Conservation (phyloP, 208 protist species). For the Herpetomonas tarakana region DNA sequence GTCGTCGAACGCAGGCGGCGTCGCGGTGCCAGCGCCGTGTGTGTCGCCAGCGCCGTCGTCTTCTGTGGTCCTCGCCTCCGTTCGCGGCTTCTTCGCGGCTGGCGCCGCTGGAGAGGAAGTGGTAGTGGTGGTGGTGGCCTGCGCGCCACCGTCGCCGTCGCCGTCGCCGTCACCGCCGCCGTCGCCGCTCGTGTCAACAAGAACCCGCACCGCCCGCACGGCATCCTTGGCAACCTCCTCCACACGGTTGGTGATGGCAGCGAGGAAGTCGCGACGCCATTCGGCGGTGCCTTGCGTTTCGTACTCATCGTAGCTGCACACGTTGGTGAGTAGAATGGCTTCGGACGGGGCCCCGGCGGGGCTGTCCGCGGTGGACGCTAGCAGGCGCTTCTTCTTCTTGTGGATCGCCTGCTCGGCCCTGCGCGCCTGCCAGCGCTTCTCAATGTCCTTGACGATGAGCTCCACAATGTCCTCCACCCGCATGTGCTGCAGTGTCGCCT, state of each 20-base stretch:
- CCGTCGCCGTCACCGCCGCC: background rate
- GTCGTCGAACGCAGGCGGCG: constrained; percentile 44
- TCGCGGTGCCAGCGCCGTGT: background rate
- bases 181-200: constrained; percentile 40
- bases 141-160: no score
- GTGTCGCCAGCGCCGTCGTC: constrained; percentile 5
- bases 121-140: no score
- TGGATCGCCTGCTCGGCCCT: constrained; percentile 44
- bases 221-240: constrained; percentile 34
- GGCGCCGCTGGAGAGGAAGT: no score
- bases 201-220: constrained; percentile 20
- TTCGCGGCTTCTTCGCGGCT: background rate
- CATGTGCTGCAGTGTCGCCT: constrained; percentile 54
- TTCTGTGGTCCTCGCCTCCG: constrained; percentile 3
- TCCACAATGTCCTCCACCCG: constrained; percentile 47
- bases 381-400: constrained; percentile 66
- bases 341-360: constrained; percentile 46
- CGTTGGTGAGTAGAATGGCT: constrained; percentile 64
- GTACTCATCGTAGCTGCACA: constrained; percentile 30
- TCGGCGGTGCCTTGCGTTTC: constrained; percentile 4
- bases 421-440: constrained; percentile 50
- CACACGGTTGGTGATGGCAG: constrained; percentile 33
- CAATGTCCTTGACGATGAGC: constrained; percentile 61
- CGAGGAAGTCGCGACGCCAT: constrained; percentile 22
- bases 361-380: constrained; percentile 21